phyloP scores from a whole-genome alignment of 2,329 filamentous ascomycete species.

The Zasmidium cellare region DNA sequence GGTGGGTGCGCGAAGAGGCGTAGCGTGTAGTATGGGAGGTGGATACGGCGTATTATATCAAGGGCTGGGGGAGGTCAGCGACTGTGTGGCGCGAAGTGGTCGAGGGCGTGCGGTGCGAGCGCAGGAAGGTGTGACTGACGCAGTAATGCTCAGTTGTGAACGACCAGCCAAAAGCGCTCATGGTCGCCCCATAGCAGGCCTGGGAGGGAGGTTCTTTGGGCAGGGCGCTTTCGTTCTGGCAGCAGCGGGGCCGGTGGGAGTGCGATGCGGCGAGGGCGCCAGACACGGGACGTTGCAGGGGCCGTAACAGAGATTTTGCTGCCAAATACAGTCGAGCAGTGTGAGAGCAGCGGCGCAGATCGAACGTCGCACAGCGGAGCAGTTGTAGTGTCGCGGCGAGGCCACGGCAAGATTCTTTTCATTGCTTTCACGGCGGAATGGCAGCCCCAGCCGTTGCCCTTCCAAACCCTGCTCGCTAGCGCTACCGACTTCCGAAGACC shows the following conservation, averaged over 20 bases:
- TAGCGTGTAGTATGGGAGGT: neutral
- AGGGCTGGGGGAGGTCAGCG: slow-evolving; percentile 6
- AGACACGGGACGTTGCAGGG: neutral
- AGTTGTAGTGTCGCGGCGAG: neutral
- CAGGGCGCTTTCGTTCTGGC: neutral
- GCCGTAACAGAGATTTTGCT: neutral
- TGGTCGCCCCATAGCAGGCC: neutral
- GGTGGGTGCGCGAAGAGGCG: neutral
- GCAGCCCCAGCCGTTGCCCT: neutral
- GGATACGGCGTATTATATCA: slow-evolving; percentile 8
- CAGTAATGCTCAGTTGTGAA: neutral
- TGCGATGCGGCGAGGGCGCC: neutral
- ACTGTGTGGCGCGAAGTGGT: neutral
- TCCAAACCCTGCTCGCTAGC: neutral
- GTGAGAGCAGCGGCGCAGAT: neutral
- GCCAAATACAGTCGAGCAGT: neutral
- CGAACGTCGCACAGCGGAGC: neutral
- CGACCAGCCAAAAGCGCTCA: neutral
- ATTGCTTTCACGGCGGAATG: neutral
- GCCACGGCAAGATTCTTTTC: neutral
- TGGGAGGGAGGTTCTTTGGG: neutral
- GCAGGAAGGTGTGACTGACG: neutral
- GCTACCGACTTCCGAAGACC: neutral
- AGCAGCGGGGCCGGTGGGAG: neutral
- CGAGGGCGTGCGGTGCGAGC: neutral